Base-by-base conservation (phyloP, 2,329 filamentous ascomycete genomes). In the Zalaria obscura region DNA sequence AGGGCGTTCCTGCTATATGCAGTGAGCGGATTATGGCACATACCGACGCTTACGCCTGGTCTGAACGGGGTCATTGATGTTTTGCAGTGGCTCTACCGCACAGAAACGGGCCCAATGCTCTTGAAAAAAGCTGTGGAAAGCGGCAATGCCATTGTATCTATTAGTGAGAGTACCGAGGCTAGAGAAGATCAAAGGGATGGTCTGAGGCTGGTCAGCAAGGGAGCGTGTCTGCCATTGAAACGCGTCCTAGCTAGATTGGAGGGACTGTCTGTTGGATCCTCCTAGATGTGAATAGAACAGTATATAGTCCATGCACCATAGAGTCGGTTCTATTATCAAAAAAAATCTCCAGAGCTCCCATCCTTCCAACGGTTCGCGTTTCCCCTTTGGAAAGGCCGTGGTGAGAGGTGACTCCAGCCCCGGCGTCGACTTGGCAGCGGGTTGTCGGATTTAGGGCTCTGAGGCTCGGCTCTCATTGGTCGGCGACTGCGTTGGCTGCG, bases 41-140 rank as follows among this genome's bases (percentile, higher is more conserved):
- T 25, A 3, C 18, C 35, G 25, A 31, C 18, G 7, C 18, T 18
- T 18, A 45, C 48, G 29, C 25, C 45, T 10, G 53, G 52, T 4
- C 33, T 59, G 31, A 50, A 56, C 35, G 72, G 69, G 0, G 58
- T 78, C 35, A 61, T 65, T 32, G 62, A 72, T 29, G 65, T 75
- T n/a, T 50, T 78, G 11, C 48, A 58, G 0, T 76, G 68, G 61
- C 50, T 74, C 3, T 79, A 78, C 48, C 51, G 64, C 42, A 48
- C 50, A 27, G 34, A 47, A 9, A 44, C 45, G 1, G 60, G 60
- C 0, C 49, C 64, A 4, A 49, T 49, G 34, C 47, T 72, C 11
- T 52, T 73, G 5, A 55, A 65, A 5, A 61, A 61, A 45, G 65
- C 67, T 0, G 63, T 72, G 6, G 48, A 55, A 18, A 60, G 59